phyloP scores from a whole-genome alignment of 2,329 filamentous ascomycete species.

The Coniella vitis region DNA sequence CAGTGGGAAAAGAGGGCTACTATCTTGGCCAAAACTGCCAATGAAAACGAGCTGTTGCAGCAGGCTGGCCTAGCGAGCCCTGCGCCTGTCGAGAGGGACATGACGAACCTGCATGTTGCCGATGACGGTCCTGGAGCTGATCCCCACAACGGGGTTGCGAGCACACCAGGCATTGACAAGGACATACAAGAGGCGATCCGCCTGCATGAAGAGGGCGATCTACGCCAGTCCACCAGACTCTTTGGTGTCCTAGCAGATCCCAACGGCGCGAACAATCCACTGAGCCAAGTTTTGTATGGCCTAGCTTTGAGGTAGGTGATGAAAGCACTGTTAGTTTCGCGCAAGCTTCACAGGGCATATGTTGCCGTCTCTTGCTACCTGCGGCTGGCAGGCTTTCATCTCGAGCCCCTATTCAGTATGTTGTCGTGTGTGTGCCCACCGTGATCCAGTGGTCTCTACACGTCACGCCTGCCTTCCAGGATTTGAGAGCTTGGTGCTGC shows the following conservation, averaged over 20 bases:
- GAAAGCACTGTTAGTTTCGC: neutral
- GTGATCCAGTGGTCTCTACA: too few species aligned
- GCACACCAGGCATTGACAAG: constrained; percentile 49
- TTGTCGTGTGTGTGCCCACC: too few species aligned
- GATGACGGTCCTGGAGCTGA: constrained; percentile 15
- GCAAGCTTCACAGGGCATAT: too few species aligned
- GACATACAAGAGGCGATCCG: constrained; percentile 94
- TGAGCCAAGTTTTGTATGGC: constrained; percentile 93
- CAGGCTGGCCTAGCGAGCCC: constrained; percentile 16
- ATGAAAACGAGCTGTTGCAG: constrained; percentile 46
- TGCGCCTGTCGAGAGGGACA: constrained; percentile 21
- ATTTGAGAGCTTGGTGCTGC: too few species aligned
- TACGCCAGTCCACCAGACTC: constrained; percentile 73
- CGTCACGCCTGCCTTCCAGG: too few species aligned
- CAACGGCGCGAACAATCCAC: constrained; percentile 77
- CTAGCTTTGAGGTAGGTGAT: constrained; percentile 70
- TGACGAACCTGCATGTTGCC: constrained; percentile 24
- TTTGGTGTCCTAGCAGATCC: constrained; percentile 82
- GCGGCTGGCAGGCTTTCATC: too few species aligned
- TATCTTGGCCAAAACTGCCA: constrained; percentile 55
- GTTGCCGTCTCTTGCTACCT: too few species aligned
- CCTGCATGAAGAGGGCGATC: constrained; percentile 77
- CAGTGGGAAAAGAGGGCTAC: constrained; percentile 93
- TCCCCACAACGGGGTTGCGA: constrained; percentile 30
- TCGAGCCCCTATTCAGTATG: too few species aligned